Evolutionary conservation across 352 stramenopile genomes (phyloP).

Genomic region (Phytophthora chlamydospora): DNA sequence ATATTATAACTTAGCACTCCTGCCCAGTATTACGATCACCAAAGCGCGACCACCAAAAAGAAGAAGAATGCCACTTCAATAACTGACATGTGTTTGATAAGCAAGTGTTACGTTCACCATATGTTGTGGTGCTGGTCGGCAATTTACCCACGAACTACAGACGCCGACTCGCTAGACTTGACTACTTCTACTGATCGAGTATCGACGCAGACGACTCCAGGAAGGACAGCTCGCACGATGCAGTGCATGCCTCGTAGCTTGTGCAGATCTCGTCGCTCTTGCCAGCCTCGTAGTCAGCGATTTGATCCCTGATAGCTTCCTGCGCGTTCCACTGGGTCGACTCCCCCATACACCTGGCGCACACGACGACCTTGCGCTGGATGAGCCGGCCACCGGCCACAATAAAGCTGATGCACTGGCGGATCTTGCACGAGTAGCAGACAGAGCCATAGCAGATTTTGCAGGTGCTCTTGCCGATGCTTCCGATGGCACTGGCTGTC

Average conservation of each 20-base stretch:
- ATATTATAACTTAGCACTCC: no score
- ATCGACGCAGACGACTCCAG: constrained; percentile 22
- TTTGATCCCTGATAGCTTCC: constrained; percentile 24
- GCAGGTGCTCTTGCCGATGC: constrained; percentile 32
- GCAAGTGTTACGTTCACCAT: no score
- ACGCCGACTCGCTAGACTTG: not conserved
- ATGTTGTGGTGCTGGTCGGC: no score
- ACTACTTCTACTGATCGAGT: constrained; percentile 7
- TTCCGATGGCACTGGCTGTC: constrained; percentile 21
- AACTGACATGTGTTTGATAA: no score
- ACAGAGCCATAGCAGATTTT: constrained; percentile 41
- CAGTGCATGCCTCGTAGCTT: constrained; percentile 21
- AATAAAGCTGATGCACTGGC: constrained; percentile 46
- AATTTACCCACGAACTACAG: constrained; percentile 7
- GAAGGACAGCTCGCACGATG: constrained; percentile 19
- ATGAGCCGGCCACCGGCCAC: constrained; percentile 26
- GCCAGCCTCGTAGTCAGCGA: constrained; percentile 16
- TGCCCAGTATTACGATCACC: no score
- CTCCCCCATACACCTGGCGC: constrained; percentile 41
- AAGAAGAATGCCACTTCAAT: no score
- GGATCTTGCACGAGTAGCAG: constrained; percentile 43
- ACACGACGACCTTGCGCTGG: constrained; percentile 46
- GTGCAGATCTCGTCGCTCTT: constrained; percentile 14
- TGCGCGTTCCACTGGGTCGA: constrained; percentile 34
- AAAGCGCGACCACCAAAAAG: no score